A percentile compares a stretch with the other conserved stretches of the same genome.
Evolutionary conservation across 768 basidiomycete genomes (phyloP).

Genomic region (Xanthoconium purpureum): DNA sequence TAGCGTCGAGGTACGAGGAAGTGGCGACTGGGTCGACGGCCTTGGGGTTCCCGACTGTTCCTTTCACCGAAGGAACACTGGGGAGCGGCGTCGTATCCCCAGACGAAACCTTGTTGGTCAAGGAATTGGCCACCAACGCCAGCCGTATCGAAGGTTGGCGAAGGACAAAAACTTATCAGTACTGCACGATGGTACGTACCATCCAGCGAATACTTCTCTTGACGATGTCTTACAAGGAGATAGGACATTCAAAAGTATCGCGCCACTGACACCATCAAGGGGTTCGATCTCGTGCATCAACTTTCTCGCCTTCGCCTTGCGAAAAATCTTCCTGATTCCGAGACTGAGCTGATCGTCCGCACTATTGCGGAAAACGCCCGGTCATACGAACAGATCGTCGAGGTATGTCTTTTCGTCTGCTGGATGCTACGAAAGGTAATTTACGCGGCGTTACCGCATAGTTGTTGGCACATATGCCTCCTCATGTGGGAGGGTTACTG

Average conservation of each 20-base stretch:
- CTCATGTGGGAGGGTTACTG: constrained; percentile 77
- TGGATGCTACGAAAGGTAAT: too few species aligned
- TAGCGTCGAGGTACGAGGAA: constrained; percentile 92
- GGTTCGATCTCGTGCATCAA: constrained; percentile 86
- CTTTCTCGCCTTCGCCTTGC: constrained; percentile 73
- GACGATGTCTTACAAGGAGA: constrained; percentile 7
- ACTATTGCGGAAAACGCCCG: constrained; percentile 68
- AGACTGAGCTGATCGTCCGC: constrained; percentile 72
- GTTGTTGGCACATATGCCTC: constrained; percentile 77
- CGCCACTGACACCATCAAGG: constrained; percentile 59
- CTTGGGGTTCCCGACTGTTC: constrained; percentile 64
- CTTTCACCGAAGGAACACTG: constrained; percentile 48
- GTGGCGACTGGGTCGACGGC: constrained; percentile 66
- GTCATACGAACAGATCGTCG: constrained; percentile 84
- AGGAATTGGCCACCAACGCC: constrained; percentile 73
- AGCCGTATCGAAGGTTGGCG: constrained; percentile 94
- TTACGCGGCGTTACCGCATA: constrained; percentile 29
- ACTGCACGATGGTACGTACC: constrained; percentile 60
- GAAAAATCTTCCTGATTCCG: constrained; percentile 67
- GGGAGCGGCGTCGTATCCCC: constrained; percentile 81
- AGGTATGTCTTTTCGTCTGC: constrained; percentile 49
- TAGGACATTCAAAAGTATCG: constrained; percentile 68
- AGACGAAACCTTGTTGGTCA: constrained; percentile 62
- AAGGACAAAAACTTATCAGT: constrained; percentile 74
- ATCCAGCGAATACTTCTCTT: background rate